These are phyloP conservation scores for Trypanosoma boissoni DNA, from an alignment of 208 protist genomes.

Conservation along the genomic window DNA sequence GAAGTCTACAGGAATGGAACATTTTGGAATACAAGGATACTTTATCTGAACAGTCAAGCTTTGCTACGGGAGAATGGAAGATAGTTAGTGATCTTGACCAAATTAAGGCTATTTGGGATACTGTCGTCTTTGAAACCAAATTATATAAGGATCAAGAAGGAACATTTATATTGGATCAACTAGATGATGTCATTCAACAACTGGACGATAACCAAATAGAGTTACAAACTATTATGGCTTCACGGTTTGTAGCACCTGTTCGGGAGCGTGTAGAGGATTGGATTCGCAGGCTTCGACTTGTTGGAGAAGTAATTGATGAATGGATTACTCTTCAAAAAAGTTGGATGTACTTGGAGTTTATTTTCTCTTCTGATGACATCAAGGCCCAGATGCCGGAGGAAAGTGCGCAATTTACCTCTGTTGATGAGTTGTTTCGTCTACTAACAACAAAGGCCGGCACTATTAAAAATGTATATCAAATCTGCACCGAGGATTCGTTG, in stretches of 20 bases:
- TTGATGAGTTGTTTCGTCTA: constrained; percentile 89
- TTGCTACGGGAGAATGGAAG: constrained; percentile 93
- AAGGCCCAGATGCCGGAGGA: constrained; percentile 93
- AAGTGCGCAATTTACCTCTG: constrained; percentile 81
- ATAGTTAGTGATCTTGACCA: constrained; percentile 90
- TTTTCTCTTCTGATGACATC: constrained; percentile 97
- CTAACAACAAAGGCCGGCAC: constrained; percentile 86
- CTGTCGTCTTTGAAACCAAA: constrained; percentile 71
- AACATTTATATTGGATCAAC: constrained; percentile 83
- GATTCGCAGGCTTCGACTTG: constrained; percentile 78
- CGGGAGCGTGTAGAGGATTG: constrained; percentile 87
- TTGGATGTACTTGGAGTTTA: constrained; percentile 98
- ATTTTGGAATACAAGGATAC: constrained; percentile 85
- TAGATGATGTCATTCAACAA: constrained; percentile 93
- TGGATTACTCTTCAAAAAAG: constrained; percentile 95
- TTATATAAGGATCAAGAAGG: constrained; percentile 84
- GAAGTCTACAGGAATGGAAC: constrained; percentile 71
- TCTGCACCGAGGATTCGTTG: constrained; percentile 77
- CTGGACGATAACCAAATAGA: constrained; percentile 92
- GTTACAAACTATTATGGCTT: constrained; percentile 91
- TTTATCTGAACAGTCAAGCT: constrained; percentile 83
- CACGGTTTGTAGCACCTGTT: constrained; percentile 85
- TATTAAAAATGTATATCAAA: constrained; percentile 86
- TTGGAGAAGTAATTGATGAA: constrained; percentile 92
- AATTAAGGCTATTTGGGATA: constrained; percentile 87